Conservation (phyloP, 2,329 filamentous ascomycete species). For the Epichloe aotearoae region DNA sequence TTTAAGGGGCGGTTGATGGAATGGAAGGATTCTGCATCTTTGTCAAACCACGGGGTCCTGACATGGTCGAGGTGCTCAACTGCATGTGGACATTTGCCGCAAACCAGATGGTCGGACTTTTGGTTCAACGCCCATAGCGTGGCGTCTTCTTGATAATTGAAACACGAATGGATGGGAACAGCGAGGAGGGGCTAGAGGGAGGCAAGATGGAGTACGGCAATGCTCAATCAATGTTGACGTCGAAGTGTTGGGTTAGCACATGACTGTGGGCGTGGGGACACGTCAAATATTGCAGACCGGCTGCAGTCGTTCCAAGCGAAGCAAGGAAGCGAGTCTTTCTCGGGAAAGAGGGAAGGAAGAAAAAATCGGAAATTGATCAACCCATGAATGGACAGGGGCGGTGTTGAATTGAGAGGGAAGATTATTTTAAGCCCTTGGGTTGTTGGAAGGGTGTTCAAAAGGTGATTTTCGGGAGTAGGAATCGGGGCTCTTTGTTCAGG, state of each 20-base stretch:
- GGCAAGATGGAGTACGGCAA: background rate
- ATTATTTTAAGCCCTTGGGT: background rate
- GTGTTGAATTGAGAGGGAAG: background rate
- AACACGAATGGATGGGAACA: background rate
- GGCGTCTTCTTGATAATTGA: slow-evolving; percentile 3
- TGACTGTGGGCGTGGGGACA: background rate
- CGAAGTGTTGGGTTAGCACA: background rate
- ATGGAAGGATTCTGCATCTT: slow-evolving; percentile 6
- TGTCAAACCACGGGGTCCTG: slow-evolving; percentile 8
- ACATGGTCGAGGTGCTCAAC: slow-evolving; percentile 7
- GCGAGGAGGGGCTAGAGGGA: background rate
- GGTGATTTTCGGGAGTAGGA: background rate
- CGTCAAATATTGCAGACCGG: background rate
- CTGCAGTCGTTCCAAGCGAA: background rate
- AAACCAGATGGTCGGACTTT: background rate
- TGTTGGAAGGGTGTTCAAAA: background rate
- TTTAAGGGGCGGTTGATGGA: background rate
- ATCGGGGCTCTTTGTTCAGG: background rate
- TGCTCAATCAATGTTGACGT: background rate
- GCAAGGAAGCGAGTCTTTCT: background rate
- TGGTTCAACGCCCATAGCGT: slow-evolving; percentile 1
- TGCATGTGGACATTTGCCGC: slow-evolving; percentile 3
- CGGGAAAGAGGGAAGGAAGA: background rate
- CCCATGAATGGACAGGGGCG: background rate
- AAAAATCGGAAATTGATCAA: background rate